Evolutionary conservation across 2,329 filamentous ascomycete genomes (phyloP), one percentile per base, ranked within the genome.

Genomic region (Penicillium sp.): DNA sequence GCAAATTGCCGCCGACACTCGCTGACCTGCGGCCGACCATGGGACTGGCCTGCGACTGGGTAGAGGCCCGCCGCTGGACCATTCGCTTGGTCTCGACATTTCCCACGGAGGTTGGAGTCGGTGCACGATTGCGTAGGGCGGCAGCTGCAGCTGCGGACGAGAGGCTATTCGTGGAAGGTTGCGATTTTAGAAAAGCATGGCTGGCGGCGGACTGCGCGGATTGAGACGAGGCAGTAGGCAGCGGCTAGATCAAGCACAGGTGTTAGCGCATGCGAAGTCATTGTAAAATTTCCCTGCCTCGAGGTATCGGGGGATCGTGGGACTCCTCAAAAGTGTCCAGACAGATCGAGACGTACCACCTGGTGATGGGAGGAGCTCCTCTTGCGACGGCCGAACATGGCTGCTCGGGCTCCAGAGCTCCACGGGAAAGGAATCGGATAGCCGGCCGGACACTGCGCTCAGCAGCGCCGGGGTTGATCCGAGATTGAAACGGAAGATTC

Each of bases 21-120:
- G 57, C 72, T 50, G 69, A 70, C 48, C 63, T 70, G 58, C 70
- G 74, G 51, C 74, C 70, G 53, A 74, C 66, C 41, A 72, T 62
- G 35, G 74, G 72, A 44, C 80, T 83, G 31, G 77, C 79, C 43
- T 82, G 76, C 4, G 90, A 92, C 1, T 89, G 89, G 38, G 82
- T 74, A 0, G 91, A 95, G 46, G 80, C 80, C 70, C 81, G 85
- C 55, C 91, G 84, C 62, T 90, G 84, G 54, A 84, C 71, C 67
- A 88, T 92, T 66, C 92, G 88, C 76, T 92, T 96, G 5, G 92
- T 95, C 71, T 95, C 88, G 40, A 95, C 84, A 66, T 90, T 84
- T 69, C 84, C 87, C 50, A 96, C 87, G 61, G 86, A 85, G 46
- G 86, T 92, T 20, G 90, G 91, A 2, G 88, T 86, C 46, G 85